Evolutionary conservation across 2,329 filamentous ascomycete genomes (phyloP).

Genomic region (Aspergillus sergii): DNA sequence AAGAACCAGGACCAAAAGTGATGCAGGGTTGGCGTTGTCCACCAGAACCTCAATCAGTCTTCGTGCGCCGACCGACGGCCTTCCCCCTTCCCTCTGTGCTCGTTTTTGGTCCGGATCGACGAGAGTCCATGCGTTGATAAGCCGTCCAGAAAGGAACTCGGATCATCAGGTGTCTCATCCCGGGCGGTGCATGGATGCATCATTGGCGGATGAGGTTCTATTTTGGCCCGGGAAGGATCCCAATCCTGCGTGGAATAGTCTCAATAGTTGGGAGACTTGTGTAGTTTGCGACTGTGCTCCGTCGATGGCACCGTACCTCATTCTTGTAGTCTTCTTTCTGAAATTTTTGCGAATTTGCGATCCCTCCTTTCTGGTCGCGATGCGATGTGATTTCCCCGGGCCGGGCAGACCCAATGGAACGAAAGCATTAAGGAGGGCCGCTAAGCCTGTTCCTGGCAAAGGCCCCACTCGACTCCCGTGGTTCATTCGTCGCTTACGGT

Average conservation of each 20-base stretch:
- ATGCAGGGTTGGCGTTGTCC: background rate
- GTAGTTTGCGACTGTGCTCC: no score
- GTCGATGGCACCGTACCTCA: no score
- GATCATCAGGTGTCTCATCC: slow-evolving; percentile 6
- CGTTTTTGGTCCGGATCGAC: background rate
- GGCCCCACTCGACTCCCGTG: slow-evolving; percentile 17
- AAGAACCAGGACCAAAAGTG: background rate
- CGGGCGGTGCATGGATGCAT: background rate
- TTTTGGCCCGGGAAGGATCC: background rate
- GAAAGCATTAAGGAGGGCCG: slow-evolving; percentile 8
- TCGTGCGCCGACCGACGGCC: background rate
- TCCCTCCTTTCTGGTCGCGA: background rate
- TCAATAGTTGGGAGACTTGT: background rate
- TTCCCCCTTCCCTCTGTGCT: background rate
- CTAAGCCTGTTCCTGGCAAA: slow-evolving; percentile 36
- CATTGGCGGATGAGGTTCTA: background rate
- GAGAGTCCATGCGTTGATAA: slow-evolving; percentile 11
- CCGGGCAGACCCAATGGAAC: background rate
- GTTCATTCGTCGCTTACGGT: slow-evolving; percentile 6
- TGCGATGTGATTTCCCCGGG: background rate
- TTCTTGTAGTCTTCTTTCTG: background rate
- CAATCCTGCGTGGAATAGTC: background rate
- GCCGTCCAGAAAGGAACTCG: slow-evolving; percentile 3
- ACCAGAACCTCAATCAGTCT: background rate
- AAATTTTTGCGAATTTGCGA: background rate